Percentiles rank a stretch among this genome's conserved stretches.
These are phyloP conservation scores for Hordeum marinum DNA, from an alignment of 176 grass and related monocot genomes.

Conservation along the genomic window DNA sequence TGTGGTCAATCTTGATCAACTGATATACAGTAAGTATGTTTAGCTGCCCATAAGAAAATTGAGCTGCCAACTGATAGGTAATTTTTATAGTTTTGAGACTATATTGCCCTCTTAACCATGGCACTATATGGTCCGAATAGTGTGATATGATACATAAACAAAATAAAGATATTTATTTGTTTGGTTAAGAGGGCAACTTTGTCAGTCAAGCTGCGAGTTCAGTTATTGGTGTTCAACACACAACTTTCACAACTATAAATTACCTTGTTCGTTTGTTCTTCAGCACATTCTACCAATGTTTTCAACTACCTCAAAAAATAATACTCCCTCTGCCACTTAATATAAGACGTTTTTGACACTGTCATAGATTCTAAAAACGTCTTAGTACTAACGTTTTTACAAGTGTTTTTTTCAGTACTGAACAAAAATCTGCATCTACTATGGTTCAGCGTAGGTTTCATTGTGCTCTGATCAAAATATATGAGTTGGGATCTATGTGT, in stretches of 20 bases:
- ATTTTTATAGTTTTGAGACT: not conserved
- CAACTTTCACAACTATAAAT: not conserved
- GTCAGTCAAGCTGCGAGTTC: slow-evolving; percentile 11
- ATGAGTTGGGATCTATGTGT: not conserved
- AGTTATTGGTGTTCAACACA: not conserved
- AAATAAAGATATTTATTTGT: not conserved
- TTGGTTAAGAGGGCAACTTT: not conserved
- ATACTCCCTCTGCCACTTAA: too few species aligned
- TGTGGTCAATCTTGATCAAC: not conserved
- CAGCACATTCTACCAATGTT: not conserved
- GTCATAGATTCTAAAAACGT: too few species aligned
- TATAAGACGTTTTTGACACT: too few species aligned
- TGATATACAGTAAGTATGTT: slow-evolving; percentile 17
- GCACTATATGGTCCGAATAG: not conserved
- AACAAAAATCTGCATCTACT: not conserved
- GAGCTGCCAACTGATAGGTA: not conserved
- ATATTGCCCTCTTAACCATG: too few species aligned
- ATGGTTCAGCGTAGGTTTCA: not conserved
- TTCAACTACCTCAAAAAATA: not conserved
- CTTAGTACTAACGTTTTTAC: too few species aligned
- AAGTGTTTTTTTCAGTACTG: not conserved
- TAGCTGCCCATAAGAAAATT: not conserved
- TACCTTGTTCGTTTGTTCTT: not conserved
- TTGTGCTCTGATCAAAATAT: not conserved
- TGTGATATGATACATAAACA: not conserved